Conservation (phyloP, 2,329 filamentous ascomycete species). For the Thelonectria rubi region DNA sequence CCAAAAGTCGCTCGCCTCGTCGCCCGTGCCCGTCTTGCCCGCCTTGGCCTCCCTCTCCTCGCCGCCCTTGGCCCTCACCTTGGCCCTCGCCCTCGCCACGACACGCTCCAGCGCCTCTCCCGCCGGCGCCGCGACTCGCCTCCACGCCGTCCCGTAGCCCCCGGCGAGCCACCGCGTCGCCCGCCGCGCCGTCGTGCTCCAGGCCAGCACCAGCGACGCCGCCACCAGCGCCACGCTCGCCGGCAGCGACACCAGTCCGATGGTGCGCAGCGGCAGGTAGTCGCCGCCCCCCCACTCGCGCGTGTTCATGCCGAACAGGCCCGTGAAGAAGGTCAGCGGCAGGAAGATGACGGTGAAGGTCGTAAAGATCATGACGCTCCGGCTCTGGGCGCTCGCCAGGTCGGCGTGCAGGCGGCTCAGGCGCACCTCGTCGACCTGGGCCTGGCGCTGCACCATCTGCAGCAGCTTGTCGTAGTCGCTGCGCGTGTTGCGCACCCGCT, state of each 20-base stretch:
- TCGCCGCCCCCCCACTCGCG: slow-evolving; percentile 65
- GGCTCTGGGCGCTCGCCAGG: slow-evolving; percentile 68
- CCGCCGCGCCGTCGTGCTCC: slow-evolving; percentile 57
- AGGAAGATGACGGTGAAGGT: slow-evolving; percentile 71
- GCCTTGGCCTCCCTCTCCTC: slow-evolving; percentile 19
- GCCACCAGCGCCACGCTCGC: slow-evolving; percentile 59
- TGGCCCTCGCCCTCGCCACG: slow-evolving; percentile 23
- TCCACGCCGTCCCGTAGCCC: slow-evolving; percentile 19
- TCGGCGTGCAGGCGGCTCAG: slow-evolving; percentile 70
- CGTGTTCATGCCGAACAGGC: slow-evolving; percentile 72
- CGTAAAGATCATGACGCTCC: slow-evolving; percentile 73
- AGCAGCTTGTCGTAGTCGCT: slow-evolving; percentile 72
- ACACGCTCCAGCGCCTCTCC: not conserved
- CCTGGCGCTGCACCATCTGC: slow-evolving; percentile 73
- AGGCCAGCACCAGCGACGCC: slow-evolving; percentile 63
- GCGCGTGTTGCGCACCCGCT: slow-evolving; percentile 64
- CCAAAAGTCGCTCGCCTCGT: slow-evolving; percentile 54
- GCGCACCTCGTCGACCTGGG: slow-evolving; percentile 72
- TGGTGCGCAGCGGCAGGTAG: slow-evolving; percentile 53
- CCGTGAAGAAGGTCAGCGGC: slow-evolving; percentile 71
- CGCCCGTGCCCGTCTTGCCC: slow-evolving; percentile 27
- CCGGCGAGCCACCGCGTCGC: slow-evolving; percentile 42
- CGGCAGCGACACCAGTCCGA: slow-evolving; percentile 60
- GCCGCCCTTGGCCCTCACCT: slow-evolving; percentile 30
- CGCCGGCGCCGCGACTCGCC: slow-evolving; percentile 36